Percentiles rank a stretch among this genome's conserved stretches.
Conservation (phyloP, 192 early-diverging fungal genomes). For the Backusella tarrabulga region DNA sequence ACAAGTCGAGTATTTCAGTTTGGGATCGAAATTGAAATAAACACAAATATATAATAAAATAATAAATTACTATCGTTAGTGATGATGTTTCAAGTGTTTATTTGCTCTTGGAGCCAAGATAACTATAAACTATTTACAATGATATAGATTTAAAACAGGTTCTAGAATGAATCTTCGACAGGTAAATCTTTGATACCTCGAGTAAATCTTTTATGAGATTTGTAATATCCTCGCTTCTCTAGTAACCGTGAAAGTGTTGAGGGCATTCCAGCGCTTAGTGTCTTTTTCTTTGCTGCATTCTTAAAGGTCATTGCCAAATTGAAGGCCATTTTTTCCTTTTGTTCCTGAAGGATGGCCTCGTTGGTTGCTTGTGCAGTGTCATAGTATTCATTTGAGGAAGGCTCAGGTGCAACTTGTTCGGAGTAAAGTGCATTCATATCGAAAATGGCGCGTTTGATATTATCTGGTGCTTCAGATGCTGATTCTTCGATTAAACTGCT, state of each 20-base stretch:
- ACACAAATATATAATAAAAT: no score
- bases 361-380: background rate
- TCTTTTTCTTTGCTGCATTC: background rate
- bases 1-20: no score
- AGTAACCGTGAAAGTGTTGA: background rate
- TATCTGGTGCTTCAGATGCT: background rate
- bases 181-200: background rate
- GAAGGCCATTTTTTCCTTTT: conserved; percentile 4
- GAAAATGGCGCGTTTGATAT: background rate
- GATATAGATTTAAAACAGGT: background rate
- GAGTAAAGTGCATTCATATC: conserved; percentile 7
- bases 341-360: background rate
- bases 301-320: background rate
- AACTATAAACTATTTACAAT: background rate
- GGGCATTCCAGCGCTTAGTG: background rate
- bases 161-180: background rate
- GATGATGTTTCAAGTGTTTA: background rate
- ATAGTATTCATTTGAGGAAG: background rate
- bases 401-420: background rate
- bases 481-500: background rate
- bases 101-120: background rate
- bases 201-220: background rate
- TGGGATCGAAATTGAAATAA: no score
- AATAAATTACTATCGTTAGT: no score
- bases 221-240: background rate